These are phyloP conservation scores for Botryotinia calthae DNA, from an alignment of 2,329 filamentous ascomycete genomes.

Conservation along the genomic window DNA sequence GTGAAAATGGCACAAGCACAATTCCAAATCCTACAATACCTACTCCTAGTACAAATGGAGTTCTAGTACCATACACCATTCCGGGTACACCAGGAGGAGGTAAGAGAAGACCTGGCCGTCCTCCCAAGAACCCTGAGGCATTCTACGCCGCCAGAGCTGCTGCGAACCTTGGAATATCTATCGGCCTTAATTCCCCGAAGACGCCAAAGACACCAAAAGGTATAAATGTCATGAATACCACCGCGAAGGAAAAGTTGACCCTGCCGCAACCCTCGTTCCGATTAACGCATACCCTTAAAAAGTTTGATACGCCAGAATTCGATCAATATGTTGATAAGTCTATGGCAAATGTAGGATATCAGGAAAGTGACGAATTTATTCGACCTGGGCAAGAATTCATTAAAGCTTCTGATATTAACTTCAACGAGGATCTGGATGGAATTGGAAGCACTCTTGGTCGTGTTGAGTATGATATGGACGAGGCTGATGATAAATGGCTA, in stretches of 20 bases:
- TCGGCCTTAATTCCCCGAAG: slow-evolving; percentile 14
- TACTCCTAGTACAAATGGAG: slow-evolving; percentile 30
- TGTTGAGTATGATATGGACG: slow-evolving; percentile 99
- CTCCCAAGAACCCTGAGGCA: slow-evolving; percentile 59
- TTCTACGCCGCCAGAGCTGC: slow-evolving; percentile 52
- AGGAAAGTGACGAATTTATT: slow-evolving; percentile 87
- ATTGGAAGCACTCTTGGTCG: slow-evolving; percentile 62
- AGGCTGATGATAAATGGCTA: slow-evolving; percentile 97
- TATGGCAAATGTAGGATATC: slow-evolving; percentile 94
- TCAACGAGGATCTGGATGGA: slow-evolving; percentile 58
- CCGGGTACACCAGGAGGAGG: slow-evolving; percentile 43
- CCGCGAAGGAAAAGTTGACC: slow-evolving; percentile 75
- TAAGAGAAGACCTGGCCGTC: slow-evolving; percentile 61
- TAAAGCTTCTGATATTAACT: slow-evolving; percentile 57
- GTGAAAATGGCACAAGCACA: slow-evolving; percentile 29
- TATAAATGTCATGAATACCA: slow-evolving; percentile 74
- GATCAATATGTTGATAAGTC: slow-evolving; percentile 92
- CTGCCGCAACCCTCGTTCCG: slow-evolving; percentile 73
- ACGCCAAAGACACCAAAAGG: slow-evolving; percentile 60
- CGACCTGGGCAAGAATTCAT: slow-evolving; percentile 72
- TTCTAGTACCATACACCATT: slow-evolving; percentile 27
- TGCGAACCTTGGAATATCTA: slow-evolving; percentile 34
- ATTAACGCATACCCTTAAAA: slow-evolving; percentile 72
- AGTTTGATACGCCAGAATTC: slow-evolving; percentile 82
- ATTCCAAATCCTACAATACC: slow-evolving; percentile 32